Evolutionary conservation across 192 early-diverging fungal genomes (phyloP).

Genomic region (Umbelopsis ramanniana): DNA sequence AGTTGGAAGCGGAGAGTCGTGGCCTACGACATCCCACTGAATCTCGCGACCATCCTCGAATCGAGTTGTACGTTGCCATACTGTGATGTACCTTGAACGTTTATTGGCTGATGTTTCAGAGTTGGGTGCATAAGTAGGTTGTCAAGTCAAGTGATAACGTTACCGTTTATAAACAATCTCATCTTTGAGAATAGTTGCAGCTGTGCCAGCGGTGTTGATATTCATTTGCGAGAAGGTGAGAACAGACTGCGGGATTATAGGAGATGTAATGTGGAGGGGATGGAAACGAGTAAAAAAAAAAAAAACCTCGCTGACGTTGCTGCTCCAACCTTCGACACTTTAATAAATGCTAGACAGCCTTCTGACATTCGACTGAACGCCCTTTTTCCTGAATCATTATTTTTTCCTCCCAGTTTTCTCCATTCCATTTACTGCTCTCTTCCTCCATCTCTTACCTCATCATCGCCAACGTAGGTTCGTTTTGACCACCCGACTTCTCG

Average conservation of each 20-base stretch:
- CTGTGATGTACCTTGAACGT: conserved; percentile 40
- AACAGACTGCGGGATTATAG: neutral
- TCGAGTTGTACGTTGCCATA: conserved; percentile 41
- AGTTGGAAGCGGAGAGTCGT: conserved; percentile 45
- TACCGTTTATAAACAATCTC: conserved; percentile 51
- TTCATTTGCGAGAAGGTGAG: conserved; percentile 19
- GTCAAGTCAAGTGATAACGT: neutral
- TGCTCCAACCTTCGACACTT: no score
- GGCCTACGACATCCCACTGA: conserved; percentile 60
- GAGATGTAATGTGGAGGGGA: neutral
- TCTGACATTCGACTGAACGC: conserved; percentile 18
- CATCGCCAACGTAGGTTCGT: neutral
- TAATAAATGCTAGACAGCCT: neutral
- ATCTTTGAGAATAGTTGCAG: conserved; percentile 44
- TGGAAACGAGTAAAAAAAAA: neutral
- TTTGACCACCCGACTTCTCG: neutral
- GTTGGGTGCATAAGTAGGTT: neutral
- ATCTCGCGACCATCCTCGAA: conserved; percentile 55
- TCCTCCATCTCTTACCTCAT: neutral
- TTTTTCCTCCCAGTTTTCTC: neutral
- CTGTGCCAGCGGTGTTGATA: conserved; percentile 46
- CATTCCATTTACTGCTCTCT: neutral
- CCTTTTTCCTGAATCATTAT: neutral
- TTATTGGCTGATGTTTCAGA: neutral
- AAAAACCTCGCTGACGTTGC: neutral